These are phyloP conservation scores for Bjerkandera adusta DNA, from an alignment of 1,284 basidiomycete species.

Conservation along the genomic window DNA sequence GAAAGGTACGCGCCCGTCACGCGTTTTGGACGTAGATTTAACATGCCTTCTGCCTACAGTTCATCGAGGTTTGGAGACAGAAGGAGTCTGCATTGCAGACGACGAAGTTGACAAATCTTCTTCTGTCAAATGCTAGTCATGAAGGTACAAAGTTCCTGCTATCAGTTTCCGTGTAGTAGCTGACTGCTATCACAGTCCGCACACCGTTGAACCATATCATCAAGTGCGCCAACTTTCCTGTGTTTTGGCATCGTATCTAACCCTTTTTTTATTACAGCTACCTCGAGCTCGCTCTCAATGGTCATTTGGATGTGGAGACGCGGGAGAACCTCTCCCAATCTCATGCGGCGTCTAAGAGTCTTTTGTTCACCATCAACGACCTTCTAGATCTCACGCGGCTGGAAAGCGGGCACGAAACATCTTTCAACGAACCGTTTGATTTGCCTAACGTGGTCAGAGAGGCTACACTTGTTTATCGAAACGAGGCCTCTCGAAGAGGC, in stretches of 20 bases:
- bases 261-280: constrained; percentile 47
- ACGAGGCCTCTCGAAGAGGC: constrained; percentile 69
- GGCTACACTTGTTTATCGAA: constrained; percentile 60
- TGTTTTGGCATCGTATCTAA: constrained; percentile 2
- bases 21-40: neutral
- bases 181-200: constrained; percentile 48
- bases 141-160: constrained; percentile 52
- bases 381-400: constrained; percentile 82
- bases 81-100: constrained; percentile 78
- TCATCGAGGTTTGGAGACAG: constrained; percentile 88
- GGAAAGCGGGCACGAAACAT: constrained; percentile 79
- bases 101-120: constrained; percentile 76
- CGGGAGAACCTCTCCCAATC: constrained; percentile 78
- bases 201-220: constrained; percentile 79
- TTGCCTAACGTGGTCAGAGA: constrained; percentile 68
- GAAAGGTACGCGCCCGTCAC: constrained; percentile 58
- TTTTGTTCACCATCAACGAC: constrained; percentile 71
- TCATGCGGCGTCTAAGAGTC: constrained; percentile 79
- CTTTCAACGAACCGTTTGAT: constrained; percentile 83
- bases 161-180: neutral
- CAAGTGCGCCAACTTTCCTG: constrained; percentile 41
- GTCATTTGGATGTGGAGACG: constrained; percentile 75
- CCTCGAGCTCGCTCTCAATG: constrained; percentile 83
- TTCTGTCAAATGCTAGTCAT: constrained; percentile 88
- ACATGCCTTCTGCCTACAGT: constrained; percentile 38